Conservation (phyloP, 2,329 filamentous ascomycete genomes). For the Diaporthe sp. region DNA sequence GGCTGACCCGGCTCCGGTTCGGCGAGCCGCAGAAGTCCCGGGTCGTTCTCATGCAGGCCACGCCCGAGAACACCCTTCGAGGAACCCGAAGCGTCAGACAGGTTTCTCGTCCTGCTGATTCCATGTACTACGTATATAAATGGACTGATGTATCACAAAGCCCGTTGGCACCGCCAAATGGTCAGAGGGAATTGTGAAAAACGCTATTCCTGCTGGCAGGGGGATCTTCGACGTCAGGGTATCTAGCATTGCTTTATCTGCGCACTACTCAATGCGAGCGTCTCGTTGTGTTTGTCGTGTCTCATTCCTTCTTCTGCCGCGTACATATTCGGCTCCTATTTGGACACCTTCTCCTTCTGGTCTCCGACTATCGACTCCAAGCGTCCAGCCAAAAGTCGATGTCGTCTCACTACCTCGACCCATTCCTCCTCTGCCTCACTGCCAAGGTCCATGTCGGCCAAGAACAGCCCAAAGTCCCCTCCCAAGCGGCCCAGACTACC, state of each 20-base stretch:
- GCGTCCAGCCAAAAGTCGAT: conserved; percentile 85
- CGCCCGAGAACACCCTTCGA: neutral
- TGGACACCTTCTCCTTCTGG: conserved; percentile 53
- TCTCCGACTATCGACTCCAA: conserved; percentile 77
- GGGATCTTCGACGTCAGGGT: neutral
- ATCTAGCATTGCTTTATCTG: conserved; percentile 10
- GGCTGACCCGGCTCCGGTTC: conserved; percentile 35
- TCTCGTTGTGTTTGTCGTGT: neutral
- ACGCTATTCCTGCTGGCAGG: neutral
- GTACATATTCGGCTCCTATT: neutral
- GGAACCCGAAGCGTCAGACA: neutral
- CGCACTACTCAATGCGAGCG: neutral
- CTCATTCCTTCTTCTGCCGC: neutral
- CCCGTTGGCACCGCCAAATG: neutral
- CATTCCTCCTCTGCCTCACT: conserved; percentile 75
- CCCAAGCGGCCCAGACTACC: conserved; percentile 91
- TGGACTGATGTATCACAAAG: neutral
- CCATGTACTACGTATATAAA: neutral
- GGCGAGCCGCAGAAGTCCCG: neutral
- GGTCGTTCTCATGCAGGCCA: neutral
- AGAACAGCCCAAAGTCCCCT: conserved; percentile 91
- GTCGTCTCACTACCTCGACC: conserved; percentile 90
- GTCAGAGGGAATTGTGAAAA: neutral
- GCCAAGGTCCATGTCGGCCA: conserved; percentile 72
- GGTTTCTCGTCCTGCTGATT: neutral